Percentiles rank a stretch among this genome's conserved stretches.
phyloP scores from a whole-genome alignment of 2,329 filamentous ascomycete species.

The Pseudogymnoascus sp. region DNA sequence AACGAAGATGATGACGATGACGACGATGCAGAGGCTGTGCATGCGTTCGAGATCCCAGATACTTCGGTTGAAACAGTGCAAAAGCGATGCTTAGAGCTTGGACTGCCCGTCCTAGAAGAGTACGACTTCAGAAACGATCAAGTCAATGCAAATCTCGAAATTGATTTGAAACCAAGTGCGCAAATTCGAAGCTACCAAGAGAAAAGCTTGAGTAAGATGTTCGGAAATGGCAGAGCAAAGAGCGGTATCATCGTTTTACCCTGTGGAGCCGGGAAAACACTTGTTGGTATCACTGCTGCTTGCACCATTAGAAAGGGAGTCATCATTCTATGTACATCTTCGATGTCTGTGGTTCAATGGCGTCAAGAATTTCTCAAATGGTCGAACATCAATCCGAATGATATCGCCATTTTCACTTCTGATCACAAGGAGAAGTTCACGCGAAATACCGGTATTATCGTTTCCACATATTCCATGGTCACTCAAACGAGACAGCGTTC shows the following conservation, averaged over 20 bases:
- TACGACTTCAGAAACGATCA: slow-evolving; percentile 95
- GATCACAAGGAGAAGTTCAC: slow-evolving; percentile 83
- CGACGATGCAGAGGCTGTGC: slow-evolving; percentile 78
- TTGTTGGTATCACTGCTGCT: slow-evolving; percentile 96
- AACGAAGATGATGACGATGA: slow-evolving; percentile 77
- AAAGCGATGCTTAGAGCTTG: slow-evolving; percentile 79
- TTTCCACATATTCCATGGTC: slow-evolving; percentile 99
- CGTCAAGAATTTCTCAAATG: slow-evolving; percentile 93
- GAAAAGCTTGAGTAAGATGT: slow-evolving; percentile 98
- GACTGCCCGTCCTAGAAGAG: slow-evolving; percentile 84
- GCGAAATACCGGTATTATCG: slow-evolving; percentile 88
- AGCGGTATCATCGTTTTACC: slow-evolving; percentile 96
- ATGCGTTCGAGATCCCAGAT: slow-evolving; percentile 85
- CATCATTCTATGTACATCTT: slow-evolving; percentile 91
- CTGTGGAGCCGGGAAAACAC: slow-evolving; percentile 91
- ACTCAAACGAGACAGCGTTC: slow-evolving; percentile 80
- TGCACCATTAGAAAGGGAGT: slow-evolving; percentile 97
- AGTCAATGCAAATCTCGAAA: slow-evolving; percentile 82
- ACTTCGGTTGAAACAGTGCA: slow-evolving; percentile 78
- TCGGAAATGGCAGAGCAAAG: slow-evolving; percentile 93
- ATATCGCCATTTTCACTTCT: slow-evolving; percentile 91
- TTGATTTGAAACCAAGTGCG: slow-evolving; percentile 81
- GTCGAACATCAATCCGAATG: slow-evolving; percentile 94
- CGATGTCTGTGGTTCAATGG: slow-evolving; percentile 98
- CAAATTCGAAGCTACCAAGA: slow-evolving; percentile 94